Evolutionary conservation across 371 early-diverging fungal species (phyloP), one percentile per base, ranked within the genome.

Genomic region (Mucor indicus): DNA sequence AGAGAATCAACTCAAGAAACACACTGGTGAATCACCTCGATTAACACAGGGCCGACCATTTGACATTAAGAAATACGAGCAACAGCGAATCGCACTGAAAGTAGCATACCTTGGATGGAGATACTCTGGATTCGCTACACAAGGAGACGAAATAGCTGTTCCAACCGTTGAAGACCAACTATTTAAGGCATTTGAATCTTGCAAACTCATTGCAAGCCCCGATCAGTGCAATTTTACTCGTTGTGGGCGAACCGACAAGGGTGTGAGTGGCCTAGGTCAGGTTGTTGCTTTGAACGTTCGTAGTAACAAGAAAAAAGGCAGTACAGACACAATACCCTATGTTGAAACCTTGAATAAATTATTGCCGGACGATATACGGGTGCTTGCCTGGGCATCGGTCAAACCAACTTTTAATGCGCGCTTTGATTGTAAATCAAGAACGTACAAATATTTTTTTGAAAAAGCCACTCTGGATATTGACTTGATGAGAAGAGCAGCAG

Each of bases 181-280:
- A 8, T 91, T 93, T 53, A 60, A 80, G 23, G 95, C 96, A 0
- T 58, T 98, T 17, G 56, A 77, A 38, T 75, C 72, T 0, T 81
- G 89, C 38, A 80, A 80, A 44, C 70, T 97, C 32, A 89, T 97
- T 21, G 62, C 62, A 6, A 64, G 69, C 41, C 76, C 77, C 10
- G 53, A 73, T 4, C 51, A 67, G 12, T 80, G 81, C 71, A 72
- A 84, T 22, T 92, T 82, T 62, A 77, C 85, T 36, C 77, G 93
- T 23, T 93, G 95, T 62, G 96, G 98, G 20, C 74, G 98, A 20
- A 98, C 99, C 0, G 98, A 98, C 65, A 86, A 88, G 41, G 98
- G 98, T 0, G 98, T 98, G 4, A 91, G 91, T 50, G 91, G 91
- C 15, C 77, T 94, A 38, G 91, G 87, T 1, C 96, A 98, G 60